phyloP scores from a whole-genome alignment of 257 asterid genomes.

The Euphrasia confusa region DNA sequence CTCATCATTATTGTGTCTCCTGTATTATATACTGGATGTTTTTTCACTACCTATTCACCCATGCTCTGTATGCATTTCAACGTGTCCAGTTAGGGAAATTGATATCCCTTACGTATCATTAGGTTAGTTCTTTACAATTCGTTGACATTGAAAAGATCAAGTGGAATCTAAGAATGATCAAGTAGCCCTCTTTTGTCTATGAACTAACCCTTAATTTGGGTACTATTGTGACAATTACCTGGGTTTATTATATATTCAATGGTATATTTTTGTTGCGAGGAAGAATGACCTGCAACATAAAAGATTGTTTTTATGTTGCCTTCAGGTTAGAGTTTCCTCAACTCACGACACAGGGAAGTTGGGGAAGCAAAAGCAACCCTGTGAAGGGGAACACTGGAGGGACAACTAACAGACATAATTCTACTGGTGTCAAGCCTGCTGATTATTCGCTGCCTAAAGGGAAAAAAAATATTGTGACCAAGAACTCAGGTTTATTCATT shows the following conservation, averaged over 20 bases:
- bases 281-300: conserved; percentile 12
- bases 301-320: conserved; percentile 10
- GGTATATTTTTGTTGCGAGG: conserved; percentile 15
- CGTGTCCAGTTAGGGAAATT: no score
- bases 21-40: not conserved
- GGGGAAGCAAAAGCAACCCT: conserved; percentile 62
- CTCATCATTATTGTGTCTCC: not conserved
- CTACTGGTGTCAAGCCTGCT: conserved; percentile 41
- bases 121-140: no score
- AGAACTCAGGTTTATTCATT: conserved; percentile 55
- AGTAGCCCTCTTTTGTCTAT: no score
- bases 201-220: no score
- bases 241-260: conserved; percentile 16
- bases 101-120: no score
- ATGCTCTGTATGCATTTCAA: no score
- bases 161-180: no score
- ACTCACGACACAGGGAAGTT: conserved; percentile 50
- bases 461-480: conserved; percentile 47
- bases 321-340: conserved; percentile 81
- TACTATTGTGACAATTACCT: no score
- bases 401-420: conserved; percentile 53
- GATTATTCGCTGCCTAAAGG: conserved; percentile 51
- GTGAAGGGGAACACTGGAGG: conserved; percentile 52
- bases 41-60: no score
- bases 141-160: no score